Percentiles rank a stretch among this genome's conserved stretches.
These are phyloP conservation scores for Stachybotrys chlorohalonatus DNA, from an alignment of 2,329 filamentous ascomycete genomes.

Conservation along the genomic window DNA sequence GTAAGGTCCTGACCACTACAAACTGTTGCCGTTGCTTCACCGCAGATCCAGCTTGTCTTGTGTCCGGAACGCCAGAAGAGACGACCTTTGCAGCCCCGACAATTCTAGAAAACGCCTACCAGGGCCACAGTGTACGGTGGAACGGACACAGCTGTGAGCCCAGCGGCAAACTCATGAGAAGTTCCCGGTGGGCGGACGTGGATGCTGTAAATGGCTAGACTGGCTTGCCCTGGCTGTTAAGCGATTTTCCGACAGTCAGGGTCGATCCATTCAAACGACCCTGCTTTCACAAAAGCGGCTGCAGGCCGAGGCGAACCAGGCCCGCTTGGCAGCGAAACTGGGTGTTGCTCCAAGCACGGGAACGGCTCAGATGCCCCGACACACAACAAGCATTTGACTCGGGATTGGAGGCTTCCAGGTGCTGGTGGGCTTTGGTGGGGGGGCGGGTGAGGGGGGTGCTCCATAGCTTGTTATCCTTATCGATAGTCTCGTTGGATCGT, in stretches of 20 bases:
- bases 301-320: background rate
- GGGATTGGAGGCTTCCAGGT: background rate
- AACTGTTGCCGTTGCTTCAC: background rate
- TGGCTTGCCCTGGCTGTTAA: background rate
- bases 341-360: background rate
- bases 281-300: background rate
- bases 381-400: background rate
- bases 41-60: no score
- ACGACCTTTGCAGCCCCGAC: background rate
- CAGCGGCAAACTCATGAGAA: background rate
- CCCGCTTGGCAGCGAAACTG: background rate
- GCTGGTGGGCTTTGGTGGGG: background rate
- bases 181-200: background rate
- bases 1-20: background rate
- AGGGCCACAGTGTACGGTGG: background rate
- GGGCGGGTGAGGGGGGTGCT: background rate
- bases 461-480: background rate
- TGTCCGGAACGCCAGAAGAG: background rate
- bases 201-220: background rate
- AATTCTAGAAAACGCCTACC: background rate
- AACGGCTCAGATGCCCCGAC: background rate
- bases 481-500: background rate
- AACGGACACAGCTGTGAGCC: background rate
- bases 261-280: background rate
- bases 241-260: background rate